phyloP scores from a whole-genome alignment of 2,329 filamentous ascomycete species.

The Dactylella cylindrospora region DNA sequence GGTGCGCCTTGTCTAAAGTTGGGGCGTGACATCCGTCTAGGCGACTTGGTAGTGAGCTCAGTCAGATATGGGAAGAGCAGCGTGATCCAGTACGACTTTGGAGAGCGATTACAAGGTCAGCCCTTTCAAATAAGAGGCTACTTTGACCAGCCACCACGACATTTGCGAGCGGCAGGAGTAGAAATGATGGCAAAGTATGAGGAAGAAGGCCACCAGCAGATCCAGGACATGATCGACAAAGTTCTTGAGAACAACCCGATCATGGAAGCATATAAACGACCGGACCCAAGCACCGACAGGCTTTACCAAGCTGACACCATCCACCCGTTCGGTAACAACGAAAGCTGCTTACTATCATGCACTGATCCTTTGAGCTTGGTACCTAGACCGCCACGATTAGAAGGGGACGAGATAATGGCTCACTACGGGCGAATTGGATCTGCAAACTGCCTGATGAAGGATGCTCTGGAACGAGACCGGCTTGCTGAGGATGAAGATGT shows the following conservation, averaged over 20 bases:
- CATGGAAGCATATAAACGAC: background rate
- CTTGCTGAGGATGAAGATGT: background rate
- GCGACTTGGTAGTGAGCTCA: slow-evolving; percentile 22
- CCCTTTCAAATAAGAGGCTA: slow-evolving; percentile 3
- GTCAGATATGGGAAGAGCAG: background rate
- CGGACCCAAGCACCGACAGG: background rate
- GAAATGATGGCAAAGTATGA: background rate
- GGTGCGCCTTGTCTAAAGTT: slow-evolving; percentile 26
- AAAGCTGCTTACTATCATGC: background rate
- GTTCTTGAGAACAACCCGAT: background rate
- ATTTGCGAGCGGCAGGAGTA: slow-evolving; percentile 1
- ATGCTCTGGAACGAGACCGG: background rate
- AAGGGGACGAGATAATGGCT: background rate
- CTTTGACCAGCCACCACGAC: slow-evolving; percentile 11
- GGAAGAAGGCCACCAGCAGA: background rate
- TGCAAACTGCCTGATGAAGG: background rate
- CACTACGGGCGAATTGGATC: slow-evolving; percentile 2
- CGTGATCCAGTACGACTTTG: slow-evolving; percentile 35
- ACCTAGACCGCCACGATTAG: background rate
- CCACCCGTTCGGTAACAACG: background rate
- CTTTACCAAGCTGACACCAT: background rate
- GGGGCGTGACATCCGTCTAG: slow-evolving; percentile 34
- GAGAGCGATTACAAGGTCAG: slow-evolving; percentile 11
- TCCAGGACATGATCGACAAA: background rate
- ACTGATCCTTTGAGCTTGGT: background rate